Evolutionary conservation across 177 flowering plant genomes (phyloP).

Genomic region (Vitis hybrid): DNA sequence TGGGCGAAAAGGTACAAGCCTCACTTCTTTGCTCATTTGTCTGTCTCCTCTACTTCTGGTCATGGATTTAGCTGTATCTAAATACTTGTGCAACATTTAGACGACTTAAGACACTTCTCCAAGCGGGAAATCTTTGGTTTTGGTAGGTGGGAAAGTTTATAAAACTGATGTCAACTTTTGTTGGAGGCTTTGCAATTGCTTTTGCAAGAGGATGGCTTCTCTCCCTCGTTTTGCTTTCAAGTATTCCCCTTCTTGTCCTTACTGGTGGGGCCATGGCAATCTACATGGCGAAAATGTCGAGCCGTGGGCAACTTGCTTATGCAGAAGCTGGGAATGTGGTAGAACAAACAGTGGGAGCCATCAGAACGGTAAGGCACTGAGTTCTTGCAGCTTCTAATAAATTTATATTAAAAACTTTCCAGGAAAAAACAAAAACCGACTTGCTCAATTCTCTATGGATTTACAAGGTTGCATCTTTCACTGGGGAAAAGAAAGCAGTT

Average conservation of each 20-base stretch:
- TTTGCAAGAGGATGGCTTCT: constrained; percentile 70
- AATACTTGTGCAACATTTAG: too few species aligned
- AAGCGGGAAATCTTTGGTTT: neutral
- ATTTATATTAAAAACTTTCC: too few species aligned
- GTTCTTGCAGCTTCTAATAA: neutral
- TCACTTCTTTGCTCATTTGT: neutral
- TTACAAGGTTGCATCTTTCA: constrained; percentile 70
- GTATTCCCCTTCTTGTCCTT: constrained; percentile 50
- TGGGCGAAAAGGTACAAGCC: constrained; percentile 26
- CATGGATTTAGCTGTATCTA: too few species aligned
- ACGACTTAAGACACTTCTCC: too few species aligned
- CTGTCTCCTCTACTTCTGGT: neutral
- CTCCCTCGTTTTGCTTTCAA: constrained; percentile 46
- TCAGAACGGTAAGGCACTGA: constrained; percentile 59
- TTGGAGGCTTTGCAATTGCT: constrained; percentile 66
- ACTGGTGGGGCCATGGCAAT: constrained; percentile 45
- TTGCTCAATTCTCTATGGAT: neutral
- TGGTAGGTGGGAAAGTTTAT: constrained; percentile 58
- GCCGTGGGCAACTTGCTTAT: constrained; percentile 62
- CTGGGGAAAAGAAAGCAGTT: constrained; percentile 68
- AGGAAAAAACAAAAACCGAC: neutral
- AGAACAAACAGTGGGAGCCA: constrained; percentile 71
- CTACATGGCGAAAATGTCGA: constrained; percentile 50
- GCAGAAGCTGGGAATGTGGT: constrained; percentile 74
- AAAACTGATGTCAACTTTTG: constrained; percentile 52